phyloP scores from a whole-genome alignment of 768 basidiomycete species.

The Pulveroboletus ravenelii region DNA sequence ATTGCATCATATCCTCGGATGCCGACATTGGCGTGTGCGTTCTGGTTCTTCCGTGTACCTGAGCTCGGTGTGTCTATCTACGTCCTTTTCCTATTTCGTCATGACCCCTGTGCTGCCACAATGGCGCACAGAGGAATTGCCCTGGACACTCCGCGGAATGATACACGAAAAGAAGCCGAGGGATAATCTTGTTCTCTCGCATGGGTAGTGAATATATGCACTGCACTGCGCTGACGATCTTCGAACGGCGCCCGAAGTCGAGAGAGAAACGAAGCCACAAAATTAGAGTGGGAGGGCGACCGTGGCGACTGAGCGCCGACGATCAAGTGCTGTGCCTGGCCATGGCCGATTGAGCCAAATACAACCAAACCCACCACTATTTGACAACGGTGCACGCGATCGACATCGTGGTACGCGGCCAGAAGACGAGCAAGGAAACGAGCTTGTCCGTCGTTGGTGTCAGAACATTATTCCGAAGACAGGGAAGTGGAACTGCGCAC shows the following conservation, averaged over 20 bases:
- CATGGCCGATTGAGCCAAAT: background rate
- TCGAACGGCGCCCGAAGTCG: background rate
- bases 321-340: background rate
- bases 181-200: background rate
- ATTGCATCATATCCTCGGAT: background rate
- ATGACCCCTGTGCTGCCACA: background rate
- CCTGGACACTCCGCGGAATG: background rate
- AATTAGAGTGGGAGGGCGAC: background rate
- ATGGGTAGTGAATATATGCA: background rate
- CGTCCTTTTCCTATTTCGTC: background rate
- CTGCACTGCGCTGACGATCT: background rate
- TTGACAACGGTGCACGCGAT: background rate
- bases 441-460: too few relatives aligned
- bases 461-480: too few relatives aligned
- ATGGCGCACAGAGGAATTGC: background rate
- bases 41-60: background rate
- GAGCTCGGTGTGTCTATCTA: background rate
- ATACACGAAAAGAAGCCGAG: background rate
- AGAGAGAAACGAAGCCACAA: background rate
- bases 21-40: background rate
- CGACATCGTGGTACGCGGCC: too few relatives aligned
- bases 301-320: background rate
- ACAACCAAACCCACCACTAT: background rate
- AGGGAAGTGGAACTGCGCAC: too few relatives aligned
- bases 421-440: too few relatives aligned